phyloP scores from a whole-genome alignment of 2,329 filamentous ascomycete species.

The Aspergillus eucalypticola region DNA sequence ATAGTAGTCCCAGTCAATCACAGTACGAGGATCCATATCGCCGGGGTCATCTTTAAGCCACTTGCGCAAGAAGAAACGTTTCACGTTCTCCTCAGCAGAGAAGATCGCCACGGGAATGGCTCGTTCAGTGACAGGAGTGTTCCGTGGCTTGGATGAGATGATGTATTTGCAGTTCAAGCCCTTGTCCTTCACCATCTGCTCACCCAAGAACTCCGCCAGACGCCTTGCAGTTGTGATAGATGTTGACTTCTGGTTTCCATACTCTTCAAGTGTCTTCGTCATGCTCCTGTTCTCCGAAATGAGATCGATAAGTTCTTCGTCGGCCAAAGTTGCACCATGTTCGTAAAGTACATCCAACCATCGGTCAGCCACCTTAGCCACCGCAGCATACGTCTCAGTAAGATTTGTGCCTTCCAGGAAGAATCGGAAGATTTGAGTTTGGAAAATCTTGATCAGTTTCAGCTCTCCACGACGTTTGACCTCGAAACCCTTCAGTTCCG shows the following conservation, averaged over 20 bases:
- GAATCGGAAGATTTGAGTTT: constrained; percentile 99
- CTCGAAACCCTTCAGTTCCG: constrained; percentile 96
- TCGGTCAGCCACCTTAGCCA: constrained; percentile 90
- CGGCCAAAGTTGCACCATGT: constrained; percentile 83
- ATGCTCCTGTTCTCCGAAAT: constrained; percentile 99
- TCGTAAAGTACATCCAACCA: constrained; percentile 95
- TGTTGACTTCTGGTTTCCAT: constrained; percentile 91
- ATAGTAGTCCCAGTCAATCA: constrained; percentile 98
- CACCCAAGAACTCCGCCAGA: constrained; percentile 91
- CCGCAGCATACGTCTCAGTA: constrained; percentile 83
- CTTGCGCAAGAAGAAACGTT: constrained; percentile 85
- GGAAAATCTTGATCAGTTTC: constrained; percentile 99
- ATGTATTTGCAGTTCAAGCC: constrained; percentile 99
- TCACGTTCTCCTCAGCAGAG: constrained; percentile 84
- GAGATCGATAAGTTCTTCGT: constrained; percentile 98
- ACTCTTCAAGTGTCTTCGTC: constrained; percentile 95
- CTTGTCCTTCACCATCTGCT: constrained; percentile 99
- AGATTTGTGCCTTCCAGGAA: constrained; percentile 90
- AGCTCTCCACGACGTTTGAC: constrained; percentile 96
- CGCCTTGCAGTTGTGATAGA: constrained; percentile 98
- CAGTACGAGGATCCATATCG: constrained; percentile 83
- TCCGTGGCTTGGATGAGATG: constrained; percentile 82
- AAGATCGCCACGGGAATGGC: constrained; percentile 96
- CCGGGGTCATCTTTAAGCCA: constrained; percentile 93
- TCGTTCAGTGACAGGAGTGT: constrained; percentile 89